Conservation (phyloP, 2,329 filamentous ascomycete species). For the Gliomastix tumulicola region DNA sequence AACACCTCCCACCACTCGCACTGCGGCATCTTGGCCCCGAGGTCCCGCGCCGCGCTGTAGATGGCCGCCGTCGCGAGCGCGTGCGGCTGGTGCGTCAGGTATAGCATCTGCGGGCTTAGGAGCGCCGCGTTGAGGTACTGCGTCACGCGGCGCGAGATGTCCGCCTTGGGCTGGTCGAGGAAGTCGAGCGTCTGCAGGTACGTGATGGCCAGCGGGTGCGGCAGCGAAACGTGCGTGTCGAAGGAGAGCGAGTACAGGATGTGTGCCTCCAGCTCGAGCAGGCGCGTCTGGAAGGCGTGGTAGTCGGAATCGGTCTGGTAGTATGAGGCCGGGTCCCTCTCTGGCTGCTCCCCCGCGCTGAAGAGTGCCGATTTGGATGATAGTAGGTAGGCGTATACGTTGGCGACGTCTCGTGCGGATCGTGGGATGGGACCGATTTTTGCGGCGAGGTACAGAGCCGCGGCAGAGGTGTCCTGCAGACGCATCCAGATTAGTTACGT, state of each 20-base stretch:
- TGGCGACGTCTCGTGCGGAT: constrained; percentile 72
- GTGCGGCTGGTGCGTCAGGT: constrained; percentile 85
- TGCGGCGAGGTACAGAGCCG: constrained; percentile 70
- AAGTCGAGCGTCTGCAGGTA: constrained; percentile 87
- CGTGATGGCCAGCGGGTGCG: constrained; percentile 80
- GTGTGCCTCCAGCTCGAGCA: constrained; percentile 70
- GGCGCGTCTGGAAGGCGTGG: constrained; percentile 51
- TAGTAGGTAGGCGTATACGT: constrained; percentile 76
- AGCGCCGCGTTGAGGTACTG: constrained; percentile 82
- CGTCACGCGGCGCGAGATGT: constrained; percentile 58
- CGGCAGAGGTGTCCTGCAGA: constrained; percentile 80
- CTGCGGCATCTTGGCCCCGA: constrained; percentile 70
- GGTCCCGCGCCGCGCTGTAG: constrained; percentile 79
- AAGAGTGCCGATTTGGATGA: constrained; percentile 53
- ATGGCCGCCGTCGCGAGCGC: constrained; percentile 81
- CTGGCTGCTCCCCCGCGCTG: constrained; percentile 25
- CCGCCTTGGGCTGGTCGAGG: constrained; percentile 33
- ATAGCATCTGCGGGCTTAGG: constrained; percentile 80
- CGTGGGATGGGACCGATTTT: constrained; percentile 76
- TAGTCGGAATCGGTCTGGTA: constrained; percentile 71
- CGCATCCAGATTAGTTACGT: too few relatives aligned
- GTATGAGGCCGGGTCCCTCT: constrained; percentile 45
- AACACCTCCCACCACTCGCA: constrained; percentile 97
- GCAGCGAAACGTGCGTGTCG: constrained; percentile 76
- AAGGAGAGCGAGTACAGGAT: constrained; percentile 74